Evolutionary conservation across 805 yeast genomes (phyloP).

Genomic region (Brettanomyces naardenensis): DNA sequence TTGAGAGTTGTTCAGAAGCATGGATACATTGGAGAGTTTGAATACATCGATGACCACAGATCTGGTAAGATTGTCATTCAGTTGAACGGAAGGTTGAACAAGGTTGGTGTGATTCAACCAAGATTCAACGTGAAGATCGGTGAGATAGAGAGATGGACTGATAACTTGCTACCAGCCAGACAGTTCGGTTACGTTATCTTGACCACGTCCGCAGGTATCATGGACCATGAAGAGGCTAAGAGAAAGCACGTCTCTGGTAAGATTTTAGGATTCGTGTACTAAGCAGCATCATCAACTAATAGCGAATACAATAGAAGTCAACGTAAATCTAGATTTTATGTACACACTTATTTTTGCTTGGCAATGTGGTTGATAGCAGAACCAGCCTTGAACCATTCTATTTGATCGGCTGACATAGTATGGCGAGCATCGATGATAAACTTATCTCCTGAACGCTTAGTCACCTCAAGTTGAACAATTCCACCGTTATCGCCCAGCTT

Average conservation of each 20-base stretch:
- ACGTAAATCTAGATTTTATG: background rate
- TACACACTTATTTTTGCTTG: background rate
- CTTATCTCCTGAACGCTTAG: slow-evolving; percentile 60
- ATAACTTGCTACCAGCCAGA: slow-evolving; percentile 97
- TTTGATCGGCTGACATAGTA: slow-evolving; percentile 95
- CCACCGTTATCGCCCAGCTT: slow-evolving; percentile 90
- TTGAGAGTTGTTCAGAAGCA: slow-evolving; percentile 96
- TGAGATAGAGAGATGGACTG: slow-evolving; percentile 98
- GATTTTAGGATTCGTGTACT: slow-evolving; percentile 97
- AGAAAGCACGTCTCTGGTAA: slow-evolving; percentile 99
- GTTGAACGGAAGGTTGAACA: slow-evolving; percentile 97
- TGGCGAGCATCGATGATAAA: slow-evolving; percentile 76
- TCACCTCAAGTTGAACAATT: slow-evolving; percentile 57
- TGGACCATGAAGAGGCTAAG: slow-evolving; percentile 99
- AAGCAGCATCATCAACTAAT: no score
- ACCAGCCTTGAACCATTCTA: slow-evolving; percentile 94
- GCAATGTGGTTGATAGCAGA: slow-evolving; percentile 89
- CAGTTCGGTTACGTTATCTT: slow-evolving; percentile 97
- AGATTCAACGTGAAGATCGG: slow-evolving; percentile 94
- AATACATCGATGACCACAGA: slow-evolving; percentile 98
- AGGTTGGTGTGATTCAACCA: slow-evolving; percentile 98
- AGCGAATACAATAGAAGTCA: no score
- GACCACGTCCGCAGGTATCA: slow-evolving; percentile 98
- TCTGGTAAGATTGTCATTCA: slow-evolving; percentile 95
- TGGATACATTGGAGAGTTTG: slow-evolving; percentile 97